phyloP scores from a whole-genome alignment of 202 grass and related monocot genomes.

The Musa balbisiana region DNA sequence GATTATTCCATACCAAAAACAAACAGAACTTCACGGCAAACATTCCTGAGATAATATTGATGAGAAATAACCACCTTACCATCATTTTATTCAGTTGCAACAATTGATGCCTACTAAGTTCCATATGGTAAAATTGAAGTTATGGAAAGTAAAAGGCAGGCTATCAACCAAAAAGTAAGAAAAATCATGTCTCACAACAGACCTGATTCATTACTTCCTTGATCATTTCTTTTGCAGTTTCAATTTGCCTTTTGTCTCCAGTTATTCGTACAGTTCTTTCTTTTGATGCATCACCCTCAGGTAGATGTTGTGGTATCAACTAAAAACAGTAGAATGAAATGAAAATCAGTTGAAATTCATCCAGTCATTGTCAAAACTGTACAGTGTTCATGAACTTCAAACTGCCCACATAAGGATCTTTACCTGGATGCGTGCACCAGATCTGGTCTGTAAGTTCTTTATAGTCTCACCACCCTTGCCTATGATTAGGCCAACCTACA shows the following conservation, averaged over 20 bases:
- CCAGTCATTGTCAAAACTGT: neutral
- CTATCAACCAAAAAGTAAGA: neutral
- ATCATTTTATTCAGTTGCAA: no score
- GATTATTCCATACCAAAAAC: no score
- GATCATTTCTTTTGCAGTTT: conserved; percentile 26
- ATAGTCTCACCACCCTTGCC: conserved; percentile 30
- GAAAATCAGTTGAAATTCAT: neutral
- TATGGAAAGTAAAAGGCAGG: neutral
- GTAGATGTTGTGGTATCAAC: conserved; percentile 28
- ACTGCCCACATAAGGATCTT: neutral
- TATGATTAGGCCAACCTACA: conserved; percentile 26
- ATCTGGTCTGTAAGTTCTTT: conserved; percentile 26
- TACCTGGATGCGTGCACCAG: conserved; percentile 29
- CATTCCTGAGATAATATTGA: no score
- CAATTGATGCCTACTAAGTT: no score
- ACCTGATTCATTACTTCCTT: conserved; percentile 27
- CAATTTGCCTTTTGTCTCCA: conserved; percentile 24
- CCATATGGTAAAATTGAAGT: no score
- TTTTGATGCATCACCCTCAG: conserved; percentile 20
- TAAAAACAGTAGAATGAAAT: neutral
- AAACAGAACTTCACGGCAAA: no score
- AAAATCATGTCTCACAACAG: neutral
- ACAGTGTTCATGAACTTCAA: neutral
- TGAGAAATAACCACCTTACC: no score
- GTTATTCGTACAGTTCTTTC: conserved; percentile 25